Evolutionary conservation across 2,329 filamentous ascomycete species (phyloP).

Genomic region (Thermoascus crustaceus): DNA sequence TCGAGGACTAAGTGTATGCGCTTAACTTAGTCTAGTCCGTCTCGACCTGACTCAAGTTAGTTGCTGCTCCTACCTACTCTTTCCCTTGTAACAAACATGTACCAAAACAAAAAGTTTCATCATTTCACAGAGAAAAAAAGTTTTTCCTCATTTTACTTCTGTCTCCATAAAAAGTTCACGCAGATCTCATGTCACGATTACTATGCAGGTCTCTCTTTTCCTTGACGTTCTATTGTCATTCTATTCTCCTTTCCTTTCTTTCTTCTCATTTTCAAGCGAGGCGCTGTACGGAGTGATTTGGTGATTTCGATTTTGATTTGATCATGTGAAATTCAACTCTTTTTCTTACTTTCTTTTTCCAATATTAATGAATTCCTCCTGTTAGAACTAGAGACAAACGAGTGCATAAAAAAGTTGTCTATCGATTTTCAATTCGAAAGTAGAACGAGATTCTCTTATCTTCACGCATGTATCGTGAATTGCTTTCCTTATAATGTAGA

Average conservation of each 20-base stretch:
- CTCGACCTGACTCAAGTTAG: too few species aligned
- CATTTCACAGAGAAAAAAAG: constrained; percentile 12
- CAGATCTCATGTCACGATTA: background rate
- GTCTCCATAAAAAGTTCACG: background rate
- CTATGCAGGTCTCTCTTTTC: constrained; percentile 10
- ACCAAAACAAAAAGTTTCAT: background rate
- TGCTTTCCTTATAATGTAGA: too few species aligned
- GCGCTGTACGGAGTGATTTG: constrained; percentile 18
- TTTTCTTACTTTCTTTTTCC: background rate
- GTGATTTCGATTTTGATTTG: background rate
- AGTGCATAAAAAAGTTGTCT: too few species aligned
- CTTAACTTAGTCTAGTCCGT: background rate
- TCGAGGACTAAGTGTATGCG: constrained; percentile 61
- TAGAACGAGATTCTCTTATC: too few species aligned
- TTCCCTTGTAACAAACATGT: too few species aligned
- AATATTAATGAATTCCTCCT: background rate
- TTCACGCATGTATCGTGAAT: too few species aligned
- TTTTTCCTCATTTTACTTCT: background rate
- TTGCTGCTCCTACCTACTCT: too few species aligned
- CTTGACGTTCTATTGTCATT: too few species aligned
- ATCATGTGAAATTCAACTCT: too few species aligned
- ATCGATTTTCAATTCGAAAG: too few species aligned
- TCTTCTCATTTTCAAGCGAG: constrained; percentile 16
- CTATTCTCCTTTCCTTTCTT: constrained; percentile 1
- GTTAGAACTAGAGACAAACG: too few species aligned